These are phyloP conservation scores for Penicillium arizonense DNA, from an alignment of 495 filamentous ascomycete species.

Conservation along the genomic window DNA sequence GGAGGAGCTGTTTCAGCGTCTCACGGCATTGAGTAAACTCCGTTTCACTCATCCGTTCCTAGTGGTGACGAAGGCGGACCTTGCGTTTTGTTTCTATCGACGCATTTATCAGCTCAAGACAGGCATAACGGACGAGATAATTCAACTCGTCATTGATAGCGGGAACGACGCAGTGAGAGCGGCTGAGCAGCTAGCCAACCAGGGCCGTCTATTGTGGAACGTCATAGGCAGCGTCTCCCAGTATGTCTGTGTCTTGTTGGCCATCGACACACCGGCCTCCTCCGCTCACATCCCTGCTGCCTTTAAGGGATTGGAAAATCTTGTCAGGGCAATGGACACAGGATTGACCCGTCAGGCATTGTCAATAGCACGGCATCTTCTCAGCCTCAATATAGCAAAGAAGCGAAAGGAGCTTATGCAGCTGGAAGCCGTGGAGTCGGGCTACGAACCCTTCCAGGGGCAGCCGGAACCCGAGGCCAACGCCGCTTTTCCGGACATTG, in stretches of 20 bases:
- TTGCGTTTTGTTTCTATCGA: slow-evolving; percentile 34
- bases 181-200: slow-evolving; percentile 21
- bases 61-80: slow-evolving; percentile 29
- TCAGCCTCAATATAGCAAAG: slow-evolving; percentile 26
- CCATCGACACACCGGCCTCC: slow-evolving; percentile 25
- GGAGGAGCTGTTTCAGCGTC: slow-evolving; percentile 24
- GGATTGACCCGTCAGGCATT: slow-evolving; percentile 28
- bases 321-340: slow-evolving; percentile 28
- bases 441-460: slow-evolving; percentile 15
- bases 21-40: slow-evolving; percentile 15
- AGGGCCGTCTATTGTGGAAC: slow-evolving; percentile 33
- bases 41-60: slow-evolving; percentile 27
- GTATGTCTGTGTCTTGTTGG: slow-evolving; percentile 27
- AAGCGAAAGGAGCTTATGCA: slow-evolving; percentile 29
- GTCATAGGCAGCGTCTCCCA: slow-evolving; percentile 35
- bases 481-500: slow-evolving; percentile 14
- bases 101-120: slow-evolving; percentile 29
- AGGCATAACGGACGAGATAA: slow-evolving; percentile 18
- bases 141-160: slow-evolving; percentile 22
- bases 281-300: slow-evolving; percentile 22
- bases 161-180: slow-evolving; percentile 25
- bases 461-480: slow-evolving; percentile 12
- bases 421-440: slow-evolving; percentile 30
- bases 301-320: slow-evolving; percentile 28
- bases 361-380: slow-evolving; percentile 30